Evolutionary conservation across 2,329 filamentous ascomycete species (phyloP).

Genomic region (Curvularia lunata): DNA sequence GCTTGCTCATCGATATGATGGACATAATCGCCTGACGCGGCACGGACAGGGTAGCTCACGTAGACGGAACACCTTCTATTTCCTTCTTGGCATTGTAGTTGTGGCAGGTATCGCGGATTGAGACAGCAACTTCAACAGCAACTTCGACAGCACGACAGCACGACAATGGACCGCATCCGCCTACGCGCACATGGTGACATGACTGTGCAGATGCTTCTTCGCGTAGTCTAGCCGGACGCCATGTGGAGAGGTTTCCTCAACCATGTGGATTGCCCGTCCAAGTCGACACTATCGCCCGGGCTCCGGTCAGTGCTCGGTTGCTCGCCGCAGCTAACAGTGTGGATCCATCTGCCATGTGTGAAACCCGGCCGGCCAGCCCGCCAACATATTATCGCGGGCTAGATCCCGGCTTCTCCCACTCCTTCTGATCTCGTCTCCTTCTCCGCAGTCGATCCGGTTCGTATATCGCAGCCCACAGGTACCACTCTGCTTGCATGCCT

Average conservation of each 20-base stretch:
- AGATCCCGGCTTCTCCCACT: neutral
- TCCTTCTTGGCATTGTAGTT: neutral
- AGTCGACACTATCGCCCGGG: constrained; percentile 9
- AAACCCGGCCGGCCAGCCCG: neutral
- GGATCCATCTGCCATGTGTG: constrained; percentile 8
- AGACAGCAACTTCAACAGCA: neutral
- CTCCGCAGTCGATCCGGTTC: constrained; percentile 1
- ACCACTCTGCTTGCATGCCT: constrained; percentile 13
- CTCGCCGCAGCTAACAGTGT: constrained; percentile 1
- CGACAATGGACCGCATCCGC: too few relatives aligned
- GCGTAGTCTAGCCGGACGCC: neutral
- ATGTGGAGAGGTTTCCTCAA: neutral
- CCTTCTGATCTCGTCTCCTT: constrained; percentile 3
- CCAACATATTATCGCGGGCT: constrained; percentile 10
- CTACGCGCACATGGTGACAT: neutral
- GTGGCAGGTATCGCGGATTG: neutral
- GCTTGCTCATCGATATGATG: neutral
- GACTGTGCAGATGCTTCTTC: neutral
- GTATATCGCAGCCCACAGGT: neutral
- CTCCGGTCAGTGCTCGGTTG: constrained; percentile 7
- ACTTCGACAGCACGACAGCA: neutral
- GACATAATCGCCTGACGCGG: neutral
- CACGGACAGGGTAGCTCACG: neutral
- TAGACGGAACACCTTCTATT: neutral
- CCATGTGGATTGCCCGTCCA: neutral